A percentile compares a stretch with the other conserved stretches of the same genome.
phyloP scores from a whole-genome alignment of 1,284 basidiomycete species.

The Austroboletus sp. region DNA sequence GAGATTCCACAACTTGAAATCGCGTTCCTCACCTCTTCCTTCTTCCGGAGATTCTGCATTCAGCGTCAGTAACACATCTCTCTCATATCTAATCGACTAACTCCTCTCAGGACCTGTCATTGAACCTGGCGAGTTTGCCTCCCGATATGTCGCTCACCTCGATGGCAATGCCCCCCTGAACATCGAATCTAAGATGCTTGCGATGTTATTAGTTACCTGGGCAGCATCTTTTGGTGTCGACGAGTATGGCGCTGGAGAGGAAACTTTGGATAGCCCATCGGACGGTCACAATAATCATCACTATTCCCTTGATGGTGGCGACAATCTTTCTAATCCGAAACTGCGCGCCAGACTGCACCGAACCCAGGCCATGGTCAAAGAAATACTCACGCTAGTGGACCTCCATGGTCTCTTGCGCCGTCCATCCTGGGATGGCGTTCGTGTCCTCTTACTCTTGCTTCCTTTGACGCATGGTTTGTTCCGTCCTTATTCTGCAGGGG shows the following conservation, averaged over 20 bases:
- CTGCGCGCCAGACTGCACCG: conserved; percentile 20
- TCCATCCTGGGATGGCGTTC: conserved; percentile 80
- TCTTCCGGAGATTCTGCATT: conserved; percentile 74
- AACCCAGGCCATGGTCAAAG: conserved; percentile 56
- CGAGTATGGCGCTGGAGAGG: conserved; percentile 53
- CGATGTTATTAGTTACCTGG: conserved; percentile 74
- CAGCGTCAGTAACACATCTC: conserved; percentile 55
- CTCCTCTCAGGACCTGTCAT: conserved; percentile 55
- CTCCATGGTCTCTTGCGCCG: conserved; percentile 69
- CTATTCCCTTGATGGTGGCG: conserved; percentile 12
- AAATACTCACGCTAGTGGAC: conserved; percentile 74
- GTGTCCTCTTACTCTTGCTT: conserved; percentile 66
- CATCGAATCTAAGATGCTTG: conserved; percentile 57
- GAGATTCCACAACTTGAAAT: conserved; percentile 62
- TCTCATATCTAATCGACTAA: neutral
- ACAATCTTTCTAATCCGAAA: conserved; percentile 20
- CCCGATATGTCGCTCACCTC: conserved; percentile 56
- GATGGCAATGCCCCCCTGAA: conserved; percentile 53
- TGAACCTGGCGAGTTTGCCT: conserved; percentile 67
- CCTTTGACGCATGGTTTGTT: conserved; percentile 74
- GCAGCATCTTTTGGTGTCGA: conserved; percentile 80
- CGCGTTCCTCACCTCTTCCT: conserved; percentile 75
- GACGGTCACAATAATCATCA: conserved; percentile 14
- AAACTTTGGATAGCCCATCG: conserved; percentile 17
- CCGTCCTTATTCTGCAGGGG: conserved; percentile 1